Conservation (phyloP, 2,329 filamentous ascomycete genomes). For the Paraphaeosphaeria sporulosa region DNA sequence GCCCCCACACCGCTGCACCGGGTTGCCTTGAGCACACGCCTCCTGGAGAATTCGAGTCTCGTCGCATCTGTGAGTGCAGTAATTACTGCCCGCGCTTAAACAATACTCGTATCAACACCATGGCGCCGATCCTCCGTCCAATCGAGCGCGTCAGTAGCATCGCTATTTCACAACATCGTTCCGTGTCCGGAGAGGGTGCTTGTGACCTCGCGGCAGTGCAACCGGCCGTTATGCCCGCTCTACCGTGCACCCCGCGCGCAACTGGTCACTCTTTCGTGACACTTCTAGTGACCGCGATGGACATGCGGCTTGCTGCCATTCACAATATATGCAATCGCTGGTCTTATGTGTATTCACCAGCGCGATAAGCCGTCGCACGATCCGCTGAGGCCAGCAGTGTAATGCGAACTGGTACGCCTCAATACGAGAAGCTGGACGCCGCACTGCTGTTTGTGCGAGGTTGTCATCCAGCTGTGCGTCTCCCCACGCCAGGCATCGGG, state of each 20-base stretch:
- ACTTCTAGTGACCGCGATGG: background rate
- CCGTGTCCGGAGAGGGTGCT: background rate
- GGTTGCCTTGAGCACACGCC: background rate
- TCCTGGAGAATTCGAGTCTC: background rate
- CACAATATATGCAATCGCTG: background rate
- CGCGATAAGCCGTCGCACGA: background rate
- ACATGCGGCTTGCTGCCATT: background rate
- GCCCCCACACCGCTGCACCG: constrained; percentile 2
- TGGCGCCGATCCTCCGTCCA: constrained; percentile 7
- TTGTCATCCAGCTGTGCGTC: background rate
- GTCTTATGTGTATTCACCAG: background rate
- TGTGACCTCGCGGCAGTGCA: background rate
- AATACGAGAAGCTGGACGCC: constrained; percentile 3
- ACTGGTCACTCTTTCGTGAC: constrained; percentile 2
- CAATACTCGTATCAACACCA: background rate
- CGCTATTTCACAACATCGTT: constrained; percentile 1
- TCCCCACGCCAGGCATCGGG: background rate
- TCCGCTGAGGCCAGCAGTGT: background rate
- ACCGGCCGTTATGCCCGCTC: background rate
- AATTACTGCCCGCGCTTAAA: background rate
- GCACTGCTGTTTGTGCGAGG: constrained; percentile 1
- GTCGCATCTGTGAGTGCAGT: background rate
- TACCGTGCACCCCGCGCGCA: background rate
- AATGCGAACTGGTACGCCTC: background rate
- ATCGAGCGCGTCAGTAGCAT: background rate